These are phyloP conservation scores for Daldinia sp. DNA, from an alignment of 2,329 filamentous ascomycete species.

Conservation along the genomic window DNA sequence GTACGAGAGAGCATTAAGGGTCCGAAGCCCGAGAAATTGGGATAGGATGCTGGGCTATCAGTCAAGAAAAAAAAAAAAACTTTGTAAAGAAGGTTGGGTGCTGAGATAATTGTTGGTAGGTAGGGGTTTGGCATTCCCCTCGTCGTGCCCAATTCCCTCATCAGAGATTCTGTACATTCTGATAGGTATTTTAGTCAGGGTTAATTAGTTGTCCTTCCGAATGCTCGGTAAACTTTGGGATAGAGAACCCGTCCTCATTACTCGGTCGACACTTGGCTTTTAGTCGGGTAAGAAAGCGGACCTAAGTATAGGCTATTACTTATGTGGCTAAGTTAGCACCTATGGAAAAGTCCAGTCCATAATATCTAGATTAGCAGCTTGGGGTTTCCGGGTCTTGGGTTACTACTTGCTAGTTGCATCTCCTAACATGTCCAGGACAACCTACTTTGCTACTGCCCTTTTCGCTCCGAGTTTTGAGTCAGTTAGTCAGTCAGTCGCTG, in stretches of 20 bases:
- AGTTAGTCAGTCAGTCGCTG: not conserved
- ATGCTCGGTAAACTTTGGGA: slow-evolving; percentile 34
- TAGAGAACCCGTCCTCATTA: slow-evolving; percentile 21
- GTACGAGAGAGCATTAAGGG: slow-evolving; percentile 27
- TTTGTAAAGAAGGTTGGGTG: slow-evolving; percentile 13
- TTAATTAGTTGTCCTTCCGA: slow-evolving; percentile 23
- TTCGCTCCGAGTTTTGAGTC: not conserved
- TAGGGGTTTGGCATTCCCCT: slow-evolving; percentile 20
- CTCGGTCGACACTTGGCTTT: slow-evolving; percentile 32
- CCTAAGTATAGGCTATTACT: slow-evolving; percentile 30
- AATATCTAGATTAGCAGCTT: slow-evolving; percentile 20
- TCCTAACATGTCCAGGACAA: slow-evolving; percentile 19
- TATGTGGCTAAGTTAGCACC: slow-evolving; percentile 28
- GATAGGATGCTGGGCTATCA: slow-evolving; percentile 11
- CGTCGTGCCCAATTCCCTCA: slow-evolving; percentile 32
- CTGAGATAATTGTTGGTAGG: slow-evolving; percentile 21
- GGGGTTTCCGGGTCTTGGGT: slow-evolving; percentile 28
- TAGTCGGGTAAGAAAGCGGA: slow-evolving; percentile 30
- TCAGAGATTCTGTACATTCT: not conserved
- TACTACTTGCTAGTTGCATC: slow-evolving; percentile 11
- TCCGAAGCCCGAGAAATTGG: slow-evolving; percentile 29
- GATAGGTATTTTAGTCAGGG: not conserved
- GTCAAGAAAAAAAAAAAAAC: slow-evolving; percentile 10
- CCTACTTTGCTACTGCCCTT: not conserved
- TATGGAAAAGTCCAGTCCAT: slow-evolving; percentile 26